Evolutionary conservation across 208 protist species (phyloP).

Genomic region (Ichthyophonus hoferi): DNA sequence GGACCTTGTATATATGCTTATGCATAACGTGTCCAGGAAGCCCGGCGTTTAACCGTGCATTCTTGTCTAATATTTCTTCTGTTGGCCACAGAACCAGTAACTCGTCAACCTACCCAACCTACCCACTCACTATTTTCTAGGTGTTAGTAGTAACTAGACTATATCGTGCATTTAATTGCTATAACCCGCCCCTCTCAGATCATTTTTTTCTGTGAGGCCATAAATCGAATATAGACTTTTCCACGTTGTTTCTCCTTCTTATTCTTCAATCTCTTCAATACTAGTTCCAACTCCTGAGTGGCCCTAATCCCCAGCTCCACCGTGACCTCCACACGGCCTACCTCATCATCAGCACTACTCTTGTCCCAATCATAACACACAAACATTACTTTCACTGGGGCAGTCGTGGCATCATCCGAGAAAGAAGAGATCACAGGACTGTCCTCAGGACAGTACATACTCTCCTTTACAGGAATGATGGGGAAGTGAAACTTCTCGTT

Average conservation of each 20-base stretch:
- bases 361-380: not conserved
- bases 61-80: too few species aligned
- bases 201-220: too few species aligned
- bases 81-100: too few species aligned
- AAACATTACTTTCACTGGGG: not conserved
- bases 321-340: not conserved
- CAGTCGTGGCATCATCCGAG: not conserved
- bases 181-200: too few species aligned
- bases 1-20: too few species aligned
- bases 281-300: not conserved
- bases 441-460: too few species aligned
- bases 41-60: too few species aligned
- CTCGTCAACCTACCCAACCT: too few species aligned
- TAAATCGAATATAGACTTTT: not conserved
- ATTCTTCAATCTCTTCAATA: not conserved
- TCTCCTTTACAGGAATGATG: not conserved
- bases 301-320: not conserved
- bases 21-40: too few species aligned
- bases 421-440: not conserved
- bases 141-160: too few species aligned
- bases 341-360: not conserved
- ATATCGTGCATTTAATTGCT: too few species aligned
- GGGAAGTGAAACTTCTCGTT: not conserved
- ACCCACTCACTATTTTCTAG: too few species aligned
- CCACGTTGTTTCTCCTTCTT: slow-evolving; percentile 2